Evolutionary conservation across 352 stramenopile species (phyloP).

Genomic region (Aphanomyces euteiches): DNA sequence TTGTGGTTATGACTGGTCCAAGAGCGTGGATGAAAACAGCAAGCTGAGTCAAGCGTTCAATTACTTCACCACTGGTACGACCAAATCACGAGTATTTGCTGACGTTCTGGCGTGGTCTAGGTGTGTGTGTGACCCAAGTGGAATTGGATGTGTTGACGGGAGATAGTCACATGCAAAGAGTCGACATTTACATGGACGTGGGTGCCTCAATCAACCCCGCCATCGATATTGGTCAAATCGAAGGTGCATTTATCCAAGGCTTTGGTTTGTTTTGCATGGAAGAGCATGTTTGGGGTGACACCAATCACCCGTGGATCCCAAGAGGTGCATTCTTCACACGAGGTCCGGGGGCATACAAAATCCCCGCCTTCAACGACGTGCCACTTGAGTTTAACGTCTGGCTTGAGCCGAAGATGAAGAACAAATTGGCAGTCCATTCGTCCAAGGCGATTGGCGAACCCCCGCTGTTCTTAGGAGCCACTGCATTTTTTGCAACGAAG

Average conservation of each 20-base stretch:
- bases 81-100: neutral
- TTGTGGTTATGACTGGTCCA: constrained; percentile 92
- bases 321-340: constrained; percentile 89
- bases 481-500: constrained; percentile 95
- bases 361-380: constrained; percentile 95
- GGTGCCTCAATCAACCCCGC: constrained; percentile 94
- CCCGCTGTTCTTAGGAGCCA: constrained; percentile 92
- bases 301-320: constrained; percentile 92
- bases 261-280: constrained; percentile 94
- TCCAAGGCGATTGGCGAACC: constrained; percentile 96
- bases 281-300: constrained; percentile 92
- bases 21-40: constrained; percentile 86
- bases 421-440: constrained; percentile 93
- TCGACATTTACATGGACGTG: constrained; percentile 89
- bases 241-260: constrained; percentile 96
- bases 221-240: constrained; percentile 97
- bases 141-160: constrained; percentile 95
- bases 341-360: constrained; percentile 96
- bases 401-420: constrained; percentile 90
- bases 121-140: constrained; percentile 88
- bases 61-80: constrained; percentile 90
- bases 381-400: constrained; percentile 93
- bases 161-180: constrained; percentile 82
- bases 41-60: constrained; percentile 90
- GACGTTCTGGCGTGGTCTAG: neutral